Conservation (phyloP, 2,329 filamentous ascomycete genomes). For the Nothophaeocryptopus gaeumannii region DNA sequence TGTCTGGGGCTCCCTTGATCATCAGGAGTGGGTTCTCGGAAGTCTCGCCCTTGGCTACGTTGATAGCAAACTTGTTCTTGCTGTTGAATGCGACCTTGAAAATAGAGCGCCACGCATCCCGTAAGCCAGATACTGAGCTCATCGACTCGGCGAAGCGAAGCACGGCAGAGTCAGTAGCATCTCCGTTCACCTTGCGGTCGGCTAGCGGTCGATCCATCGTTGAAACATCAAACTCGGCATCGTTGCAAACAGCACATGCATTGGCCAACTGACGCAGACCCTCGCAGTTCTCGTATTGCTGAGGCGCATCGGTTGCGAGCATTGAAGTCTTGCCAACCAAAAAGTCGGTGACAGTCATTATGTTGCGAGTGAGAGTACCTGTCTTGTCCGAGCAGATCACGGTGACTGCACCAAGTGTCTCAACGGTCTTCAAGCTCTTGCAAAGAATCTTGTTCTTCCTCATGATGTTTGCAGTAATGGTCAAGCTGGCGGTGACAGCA, state of each 20-base stretch:
- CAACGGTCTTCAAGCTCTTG: constrained; percentile 76
- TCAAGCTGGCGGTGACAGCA: constrained; percentile 64
- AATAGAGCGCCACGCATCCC: constrained; percentile 61
- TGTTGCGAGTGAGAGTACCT: constrained; percentile 58
- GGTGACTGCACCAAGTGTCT: constrained; percentile 70
- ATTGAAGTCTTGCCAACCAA: constrained; percentile 56
- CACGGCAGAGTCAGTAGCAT: constrained; percentile 74
- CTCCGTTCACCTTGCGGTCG: constrained; percentile 66
- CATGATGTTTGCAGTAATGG: constrained; percentile 75
- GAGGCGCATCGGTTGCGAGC: constrained; percentile 50
- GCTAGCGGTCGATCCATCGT: constrained; percentile 58
- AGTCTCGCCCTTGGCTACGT: constrained; percentile 51
- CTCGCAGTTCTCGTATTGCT: constrained; percentile 34
- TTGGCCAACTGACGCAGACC: constrained; percentile 59
- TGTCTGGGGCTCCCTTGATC: constrained; percentile 78
- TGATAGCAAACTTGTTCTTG: constrained; percentile 77
- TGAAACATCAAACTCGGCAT: constrained; percentile 68
- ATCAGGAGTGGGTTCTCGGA: constrained; percentile 52
- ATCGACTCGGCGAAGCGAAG: constrained; percentile 68
- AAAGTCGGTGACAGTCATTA: constrained; percentile 60
- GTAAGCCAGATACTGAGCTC: constrained; percentile 58
- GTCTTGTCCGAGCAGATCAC: constrained; percentile 77
- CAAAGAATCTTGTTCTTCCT: constrained; percentile 72
- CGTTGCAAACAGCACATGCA: constrained; percentile 68
- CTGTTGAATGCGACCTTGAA: constrained; percentile 75